Base-by-base conservation (phyloP, 176 grass and related monocot genomes). In the Aegilops speltoides region DNA sequence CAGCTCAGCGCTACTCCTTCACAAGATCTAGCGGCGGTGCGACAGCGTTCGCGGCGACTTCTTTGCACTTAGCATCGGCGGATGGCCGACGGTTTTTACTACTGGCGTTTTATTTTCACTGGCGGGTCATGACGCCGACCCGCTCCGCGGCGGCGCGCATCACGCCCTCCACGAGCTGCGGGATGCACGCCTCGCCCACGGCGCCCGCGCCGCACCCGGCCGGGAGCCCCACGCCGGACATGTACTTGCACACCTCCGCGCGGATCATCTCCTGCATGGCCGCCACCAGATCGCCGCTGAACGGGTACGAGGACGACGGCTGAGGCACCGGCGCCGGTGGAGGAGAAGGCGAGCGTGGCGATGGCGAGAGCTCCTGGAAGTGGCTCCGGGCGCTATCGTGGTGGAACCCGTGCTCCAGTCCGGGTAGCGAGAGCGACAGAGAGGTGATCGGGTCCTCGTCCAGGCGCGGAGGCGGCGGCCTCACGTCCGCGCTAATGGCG, bases 251-350 rank as follows among this genome's bases (percentile, higher is more conserved):
- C 65, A 98, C 96, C 84, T 98, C 96, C 28, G 70, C 73, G 10
- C 95, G 92, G 56, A 97, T 94, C 95, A 97, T 94, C 86, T 97
- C 92, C 71, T 92, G 89, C 92, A 97, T 92, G 81, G 87, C 84
- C 66, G 87, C 86, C 2, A 87, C 68, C 45, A 95, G 57, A 19
- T 79, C 90, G 43, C 69, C 87, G 77, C 82, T 86, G 82, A 92
- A 79, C 46, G 85, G 81, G 88, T 78, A 87, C 24, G 64, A 66
- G 0, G 64, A 0, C 3, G 61, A 10, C 45, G 20, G 25, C 50
- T 28, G 73, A 2, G 46, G 7, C 2, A 50, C 6, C 12, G 46
- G 7, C 4, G 60, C 6, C 12, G 64, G 6, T 0, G 61, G 65
- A 0, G 43, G 63, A 16, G 74, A 34, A 0, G 79, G 64, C 9